Conservation (phyloP, 805 yeast genomes). For the Scheffersomyces ergatensis region DNA sequence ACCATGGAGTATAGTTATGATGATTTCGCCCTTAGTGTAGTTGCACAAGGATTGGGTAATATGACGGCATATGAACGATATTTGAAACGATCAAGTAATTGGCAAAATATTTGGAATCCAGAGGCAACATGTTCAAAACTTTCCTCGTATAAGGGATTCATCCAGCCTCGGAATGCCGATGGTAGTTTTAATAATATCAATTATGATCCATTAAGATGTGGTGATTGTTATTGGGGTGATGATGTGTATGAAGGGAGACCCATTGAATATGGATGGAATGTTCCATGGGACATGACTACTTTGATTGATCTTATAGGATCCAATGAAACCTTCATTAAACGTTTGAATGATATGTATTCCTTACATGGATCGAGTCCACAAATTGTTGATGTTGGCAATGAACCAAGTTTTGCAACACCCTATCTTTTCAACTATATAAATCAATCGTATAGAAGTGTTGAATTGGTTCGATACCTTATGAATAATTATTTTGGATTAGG, state of each 20-base stretch:
- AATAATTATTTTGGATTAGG: slow-evolving; percentile 23
- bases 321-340: slow-evolving; percentile 16
- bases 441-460: slow-evolving; percentile 24
- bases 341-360: slow-evolving; percentile 34
- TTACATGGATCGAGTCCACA: slow-evolving; percentile 18
- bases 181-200: slow-evolving; percentile 22
- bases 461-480: slow-evolving; percentile 24
- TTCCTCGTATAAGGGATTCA: slow-evolving; percentile 24
- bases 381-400: slow-evolving; percentile 34
- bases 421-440: slow-evolving; percentile 30
- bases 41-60: slow-evolving; percentile 27
- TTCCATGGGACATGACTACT: slow-evolving; percentile 29
- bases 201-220: slow-evolving; percentile 30
- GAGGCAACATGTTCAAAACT: slow-evolving; percentile 14
- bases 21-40: slow-evolving; percentile 31
- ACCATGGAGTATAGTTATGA: slow-evolving; percentile 36
- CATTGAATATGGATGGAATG: slow-evolving; percentile 34
- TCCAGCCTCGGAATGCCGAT: slow-evolving; percentile 28
- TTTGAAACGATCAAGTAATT: slow-evolving; percentile 26
- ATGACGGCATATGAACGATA: slow-evolving; percentile 19
- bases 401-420: slow-evolving; percentile 35
- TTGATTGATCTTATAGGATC: slow-evolving; percentile 23
- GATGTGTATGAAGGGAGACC: slow-evolving; percentile 32
- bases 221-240: slow-evolving; percentile 32
- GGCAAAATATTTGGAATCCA: slow-evolving; percentile 35